phyloP scores from a whole-genome alignment of 495 filamentous ascomycete genomes.

The Saxophila tyrrhenica region DNA sequence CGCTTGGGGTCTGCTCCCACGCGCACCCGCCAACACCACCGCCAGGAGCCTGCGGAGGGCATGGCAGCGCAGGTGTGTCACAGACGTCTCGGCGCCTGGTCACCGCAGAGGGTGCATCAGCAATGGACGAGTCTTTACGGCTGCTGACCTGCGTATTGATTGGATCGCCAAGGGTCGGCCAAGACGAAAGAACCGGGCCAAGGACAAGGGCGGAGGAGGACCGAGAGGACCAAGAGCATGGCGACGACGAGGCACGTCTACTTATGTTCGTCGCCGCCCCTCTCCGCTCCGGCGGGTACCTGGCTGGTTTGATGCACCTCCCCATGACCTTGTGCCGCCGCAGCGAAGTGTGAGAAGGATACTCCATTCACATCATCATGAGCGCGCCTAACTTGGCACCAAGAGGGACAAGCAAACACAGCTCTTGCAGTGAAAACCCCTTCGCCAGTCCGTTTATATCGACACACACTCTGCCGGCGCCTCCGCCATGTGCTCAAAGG shows the following conservation, averaged over 20 bases:
- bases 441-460: not conserved
- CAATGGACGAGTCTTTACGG: not conserved
- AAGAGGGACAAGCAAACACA: not conserved
- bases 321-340: not conserved
- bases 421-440: not conserved
- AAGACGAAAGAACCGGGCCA: not conserved
- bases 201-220: not conserved
- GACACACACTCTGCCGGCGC: not conserved
- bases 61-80: not conserved
- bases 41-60: not conserved
- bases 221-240: slow-evolving; percentile 8
- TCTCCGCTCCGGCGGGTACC: not conserved
- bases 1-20: not conserved
- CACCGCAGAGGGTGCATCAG: not conserved
- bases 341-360: not conserved
- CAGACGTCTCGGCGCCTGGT: slow-evolving; percentile 5
- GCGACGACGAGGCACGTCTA: slow-evolving; percentile 7
- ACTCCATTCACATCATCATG: not conserved
- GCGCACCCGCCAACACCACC: not conserved
- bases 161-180: not conserved
- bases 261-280: not conserved
- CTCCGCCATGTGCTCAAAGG: not conserved
- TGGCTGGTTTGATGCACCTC: not conserved
- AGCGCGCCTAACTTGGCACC: not conserved
- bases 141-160: not conserved